Base-by-base conservation (phyloP, 352 stramenopile species). In the Globisporangium paroecandrum region DNA sequence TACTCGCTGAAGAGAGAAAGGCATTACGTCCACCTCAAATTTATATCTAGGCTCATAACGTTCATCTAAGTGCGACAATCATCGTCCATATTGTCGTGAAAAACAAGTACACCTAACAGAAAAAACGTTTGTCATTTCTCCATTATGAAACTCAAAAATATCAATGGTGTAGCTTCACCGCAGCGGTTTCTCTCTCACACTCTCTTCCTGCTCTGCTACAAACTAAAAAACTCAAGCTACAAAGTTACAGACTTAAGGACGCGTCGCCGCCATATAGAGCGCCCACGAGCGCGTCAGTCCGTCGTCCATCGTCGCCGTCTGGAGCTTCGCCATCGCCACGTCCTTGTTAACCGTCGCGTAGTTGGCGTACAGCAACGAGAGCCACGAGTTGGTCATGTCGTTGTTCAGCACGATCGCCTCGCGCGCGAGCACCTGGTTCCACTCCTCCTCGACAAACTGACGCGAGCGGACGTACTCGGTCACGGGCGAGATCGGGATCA, bases 221-320 rank as follows among this genome's bases (percentile, higher is more conserved):
- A 46, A 46, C 38, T 20, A 32, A 32, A 20, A 46, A 46, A 46
- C 12, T 20, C 10, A 46, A 1, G 38, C 38, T 46, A 20, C 12
- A 46, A 20, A 46, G 7, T 6, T 0, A 9, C 41, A n/a, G n/a
- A 34, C 51, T 64, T 36, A 69, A 70, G 41, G 70, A 38, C 62
- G 69, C 38, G 82, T 86, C 13, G 65, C 62, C 20, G 79, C 81
- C 68, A 87, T 83, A 76, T 94, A 94, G 20, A 94, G 69, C 20
- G 87, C 87, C 87, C 87, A 94, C 22, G 87, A 91, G n/a, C 77
- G 83, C 24, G 87, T 89, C 55, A 94, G 82, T 0, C 87, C 87
- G 64, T 93, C 77, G 74, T 91, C 85, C 72, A 94, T 79, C 5
- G 73, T 64, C 25, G 71, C 77, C 8, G 82, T 71, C 69, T 87